Percentiles rank a stretch among this genome's conserved stretches.
Evolutionary conservation across 2,329 filamentous ascomycete genomes (phyloP).

Genomic region (Fonsecaea monophora): DNA sequence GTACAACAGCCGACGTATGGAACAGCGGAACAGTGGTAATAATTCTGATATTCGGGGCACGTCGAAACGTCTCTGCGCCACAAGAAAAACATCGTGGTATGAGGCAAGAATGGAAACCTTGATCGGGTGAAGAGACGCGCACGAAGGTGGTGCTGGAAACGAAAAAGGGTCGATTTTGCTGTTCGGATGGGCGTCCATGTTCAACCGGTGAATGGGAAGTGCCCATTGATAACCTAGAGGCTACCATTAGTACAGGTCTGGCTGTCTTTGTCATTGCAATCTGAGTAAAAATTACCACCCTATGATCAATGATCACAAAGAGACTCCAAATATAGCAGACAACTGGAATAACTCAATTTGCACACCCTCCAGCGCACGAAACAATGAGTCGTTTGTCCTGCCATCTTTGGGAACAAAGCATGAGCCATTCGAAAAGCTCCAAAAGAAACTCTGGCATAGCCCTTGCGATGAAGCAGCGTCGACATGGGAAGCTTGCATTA

Average conservation of each 20-base stretch:
- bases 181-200: background rate
- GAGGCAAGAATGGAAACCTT: background rate
- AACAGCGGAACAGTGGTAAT: constrained; percentile 19
- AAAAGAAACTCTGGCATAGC: background rate
- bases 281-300: constrained; percentile 1
- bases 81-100: constrained; percentile 17
- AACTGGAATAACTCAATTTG: background rate
- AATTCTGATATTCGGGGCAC: constrained; percentile 17
- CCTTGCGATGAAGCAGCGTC: background rate
- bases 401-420: background rate
- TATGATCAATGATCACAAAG: constrained; percentile 5
- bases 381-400: background rate
- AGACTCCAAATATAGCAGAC: constrained; percentile 13
- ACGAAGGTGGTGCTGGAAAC: background rate
- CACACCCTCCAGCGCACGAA: background rate
- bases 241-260: background rate
- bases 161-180: background rate
- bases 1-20: constrained; percentile 20
- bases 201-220: background rate
- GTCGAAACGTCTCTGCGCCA: constrained; percentile 15
- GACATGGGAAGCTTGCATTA: background rate
- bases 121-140: background rate
- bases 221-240: background rate
- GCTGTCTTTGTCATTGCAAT: constrained; percentile 9
- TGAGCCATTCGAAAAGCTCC: background rate